Evolutionary conservation across 768 basidiomycete genomes (phyloP), one percentile per base, ranked within the genome.

Genomic region (Sistotremastrum niveocremeum): DNA sequence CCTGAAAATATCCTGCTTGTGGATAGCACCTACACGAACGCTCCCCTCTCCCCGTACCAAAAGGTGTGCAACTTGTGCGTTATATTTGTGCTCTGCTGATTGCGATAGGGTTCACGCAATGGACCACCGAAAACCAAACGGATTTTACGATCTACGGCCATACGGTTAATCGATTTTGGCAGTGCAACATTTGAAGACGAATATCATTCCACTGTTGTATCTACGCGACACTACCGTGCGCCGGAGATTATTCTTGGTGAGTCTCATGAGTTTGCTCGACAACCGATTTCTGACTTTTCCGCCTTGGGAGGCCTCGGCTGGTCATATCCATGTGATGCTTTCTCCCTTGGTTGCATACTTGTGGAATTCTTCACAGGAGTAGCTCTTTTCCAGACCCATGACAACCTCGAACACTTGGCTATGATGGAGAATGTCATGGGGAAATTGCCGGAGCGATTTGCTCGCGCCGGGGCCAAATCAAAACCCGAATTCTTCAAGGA

Each of bases 341-440:
- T 95, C 65, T 99, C 95, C 11, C 74, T 99, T 43, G 95, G 95
- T 5, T 99, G 95, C 65, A 99, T 99, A 54, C 77, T 99, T 29
- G 93, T 99, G 48, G 95, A 99, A 62, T 98, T 99, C 62, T 94
- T 79, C 67, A 99, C 95, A 11, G 95, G 95, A 30, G 79, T 90
- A 34, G 95, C 95, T 6, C 74, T 99, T n/a, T 99, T 95, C 66
- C 95, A 99, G 64, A 98, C 95, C 1, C 95, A 98, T 57, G 94
- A 98, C 65, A 98, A 99, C 61, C 75, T 98, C 6, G 95, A 99
- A 62, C 95, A 99, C 64, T 77, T 99, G 9, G 95, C 94, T 37
- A 99, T 99, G 95, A 99, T 99, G 95, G 93, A 98, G 61, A 82
- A 86, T 61, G 95, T 98, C 36, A 97, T 98, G 86, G 94, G 94